Base-by-base conservation (phyloP, 345 rosid species). In the Eutrema yunnanense region DNA sequence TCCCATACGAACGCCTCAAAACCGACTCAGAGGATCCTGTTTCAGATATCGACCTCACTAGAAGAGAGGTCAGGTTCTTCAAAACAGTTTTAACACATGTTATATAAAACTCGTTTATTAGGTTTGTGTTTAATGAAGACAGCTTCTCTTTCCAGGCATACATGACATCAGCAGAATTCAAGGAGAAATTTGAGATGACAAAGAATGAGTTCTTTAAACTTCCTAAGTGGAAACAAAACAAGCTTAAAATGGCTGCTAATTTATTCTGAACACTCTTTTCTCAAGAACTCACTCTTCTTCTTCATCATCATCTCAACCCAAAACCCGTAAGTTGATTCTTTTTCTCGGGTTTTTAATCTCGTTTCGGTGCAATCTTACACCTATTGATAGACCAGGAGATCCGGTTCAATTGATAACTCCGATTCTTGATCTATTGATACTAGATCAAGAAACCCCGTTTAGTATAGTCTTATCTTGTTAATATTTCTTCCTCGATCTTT, bases 161-260 rank as follows among this genome's bases (percentile, higher is more conserved):
- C 78, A 67, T 96, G 67, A 87, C 88, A 38, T 36, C 85, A 1
- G 84, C 68, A 26, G 99, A 87, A 62, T 96, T 96, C 82, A 84
- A 74, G 77, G 98, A 92, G 89, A 90, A 90, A 81, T 90, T 96
- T 53, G 97, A 92, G 61, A 90, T 92, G 99, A 38, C 82, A 47
- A 96, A 84, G 75, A 83, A 62, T 54, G 97, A 86, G 42, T 96
- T 96, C 86, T 72, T 82, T 70, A 88, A 90, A 87, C 73, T 92
- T 69, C 96, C 99, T 0, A 96, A 92, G 82, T 96, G 99, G 99
- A 96, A 93, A 80, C 98, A 92, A 78, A 96, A 92, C 94, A 96
- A 96, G 85, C 96, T 85, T 68, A 96, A 96, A 73, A 90, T 90
- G 91, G 85, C 90, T 64, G 82, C 81, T 82, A 87, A 81, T 3